Percentiles rank a stretch among this genome's conserved stretches.
Conservation (phyloP, 2,329 filamentous ascomycete genomes). For the Colletotrichum musae region DNA sequence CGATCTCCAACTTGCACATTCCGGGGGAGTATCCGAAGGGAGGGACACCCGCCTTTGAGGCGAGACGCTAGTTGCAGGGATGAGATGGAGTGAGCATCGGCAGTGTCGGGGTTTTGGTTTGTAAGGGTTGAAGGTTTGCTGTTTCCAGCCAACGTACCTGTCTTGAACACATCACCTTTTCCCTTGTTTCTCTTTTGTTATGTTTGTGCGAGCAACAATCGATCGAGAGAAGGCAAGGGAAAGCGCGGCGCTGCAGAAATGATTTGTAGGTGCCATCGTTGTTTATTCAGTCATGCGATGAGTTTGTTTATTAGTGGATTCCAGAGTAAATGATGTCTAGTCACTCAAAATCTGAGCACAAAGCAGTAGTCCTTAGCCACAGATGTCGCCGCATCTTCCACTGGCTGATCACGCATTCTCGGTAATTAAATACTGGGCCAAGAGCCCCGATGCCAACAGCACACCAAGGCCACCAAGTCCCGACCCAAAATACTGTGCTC, state of each 20-base stretch:
- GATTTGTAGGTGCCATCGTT: no score
- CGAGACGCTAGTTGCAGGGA: conserved; percentile 7
- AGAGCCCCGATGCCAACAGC: background rate
- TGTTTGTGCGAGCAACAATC: background rate
- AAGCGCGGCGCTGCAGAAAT: background rate
- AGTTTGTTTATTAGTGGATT: background rate
- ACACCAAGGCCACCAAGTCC: conserved; percentile 47
- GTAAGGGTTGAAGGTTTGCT: no score
- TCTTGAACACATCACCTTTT: background rate
- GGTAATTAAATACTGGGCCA: background rate
- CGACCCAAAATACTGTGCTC: conserved; percentile 57
- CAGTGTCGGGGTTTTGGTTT: background rate
- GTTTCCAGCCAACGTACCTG: no score
- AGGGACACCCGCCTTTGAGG: background rate
- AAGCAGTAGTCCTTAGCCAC: background rate
- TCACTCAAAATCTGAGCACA: background rate
- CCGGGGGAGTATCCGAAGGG: conserved; percentile 75
- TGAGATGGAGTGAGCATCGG: background rate
- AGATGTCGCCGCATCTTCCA: background rate
- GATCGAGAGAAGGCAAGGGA: background rate
- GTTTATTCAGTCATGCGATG: no score
- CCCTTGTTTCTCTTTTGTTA: background rate
- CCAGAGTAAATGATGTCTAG: background rate
- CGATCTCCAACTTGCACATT: conserved; percentile 77
- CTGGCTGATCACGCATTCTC: background rate